These are phyloP conservation scores for Thielaviopsis ethacetica DNA, from an alignment of 2,329 filamentous ascomycete genomes.

Conservation along the genomic window DNA sequence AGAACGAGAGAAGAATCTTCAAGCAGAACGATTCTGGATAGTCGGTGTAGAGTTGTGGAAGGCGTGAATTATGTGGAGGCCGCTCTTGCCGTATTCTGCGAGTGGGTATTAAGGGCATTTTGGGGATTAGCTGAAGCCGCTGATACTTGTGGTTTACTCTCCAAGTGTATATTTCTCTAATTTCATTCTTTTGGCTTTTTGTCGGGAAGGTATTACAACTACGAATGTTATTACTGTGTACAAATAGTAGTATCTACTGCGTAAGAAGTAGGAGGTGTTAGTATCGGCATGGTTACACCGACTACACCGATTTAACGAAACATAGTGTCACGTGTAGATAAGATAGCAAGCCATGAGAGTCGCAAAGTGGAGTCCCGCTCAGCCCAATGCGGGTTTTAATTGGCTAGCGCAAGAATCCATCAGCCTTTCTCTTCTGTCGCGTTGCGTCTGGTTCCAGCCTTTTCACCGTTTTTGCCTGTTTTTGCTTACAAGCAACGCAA, in stretches of 20 bases:
- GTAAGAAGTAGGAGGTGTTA: not conserved
- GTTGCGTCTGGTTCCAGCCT: slow-evolving; percentile 6
- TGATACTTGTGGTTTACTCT: no score
- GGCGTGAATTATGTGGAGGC: not conserved
- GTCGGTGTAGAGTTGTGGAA: not conserved
- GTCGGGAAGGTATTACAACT: no score
- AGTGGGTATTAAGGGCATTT: no score
- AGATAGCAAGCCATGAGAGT: not conserved
- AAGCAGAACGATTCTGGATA: not conserved
- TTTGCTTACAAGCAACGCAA: slow-evolving; percentile 1
- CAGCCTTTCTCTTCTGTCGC: slow-evolving; percentile 11
- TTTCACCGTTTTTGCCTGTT: not conserved
- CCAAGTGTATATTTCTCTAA: no score
- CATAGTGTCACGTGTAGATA: not conserved
- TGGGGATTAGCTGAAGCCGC: no score
- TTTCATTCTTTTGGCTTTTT: no score
- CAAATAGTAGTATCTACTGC: no score
- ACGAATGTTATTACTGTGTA: no score
- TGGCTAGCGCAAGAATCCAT: slow-evolving; percentile 8
- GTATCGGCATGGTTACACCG: not conserved
- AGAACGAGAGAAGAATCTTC: not conserved
- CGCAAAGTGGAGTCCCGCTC: not conserved
- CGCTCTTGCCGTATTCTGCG: not conserved
- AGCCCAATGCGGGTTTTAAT: slow-evolving; percentile 4
- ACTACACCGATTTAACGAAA: not conserved